phyloP scores from a whole-genome alignment of 257 asterid species.

The Solanum raphanifolium region DNA sequence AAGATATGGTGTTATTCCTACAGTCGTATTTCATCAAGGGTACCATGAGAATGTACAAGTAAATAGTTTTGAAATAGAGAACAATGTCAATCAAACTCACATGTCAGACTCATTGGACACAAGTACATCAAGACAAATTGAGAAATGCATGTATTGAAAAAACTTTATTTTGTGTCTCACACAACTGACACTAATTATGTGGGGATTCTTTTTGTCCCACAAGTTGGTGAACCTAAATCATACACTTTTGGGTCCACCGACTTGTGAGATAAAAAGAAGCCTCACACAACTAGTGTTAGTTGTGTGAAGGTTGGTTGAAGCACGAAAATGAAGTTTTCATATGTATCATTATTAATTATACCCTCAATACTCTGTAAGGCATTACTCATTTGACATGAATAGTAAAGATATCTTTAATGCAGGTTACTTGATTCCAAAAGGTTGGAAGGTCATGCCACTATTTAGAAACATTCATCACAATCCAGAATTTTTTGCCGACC shows the following conservation, averaged over 20 bases:
- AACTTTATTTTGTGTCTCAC: neutral
- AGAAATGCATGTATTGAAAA: neutral
- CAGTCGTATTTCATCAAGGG: neutral
- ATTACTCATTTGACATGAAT: neutral
- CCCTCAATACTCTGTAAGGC: neutral
- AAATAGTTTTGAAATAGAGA: neutral
- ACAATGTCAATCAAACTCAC: neutral
- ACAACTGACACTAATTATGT: neutral
- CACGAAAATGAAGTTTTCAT: neutral
- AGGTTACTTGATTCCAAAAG: slow-evolving; percentile 88
- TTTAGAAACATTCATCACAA: slow-evolving; percentile 90
- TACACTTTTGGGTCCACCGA: neutral
- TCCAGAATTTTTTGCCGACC: slow-evolving; percentile 66
- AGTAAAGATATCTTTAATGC: neutral
- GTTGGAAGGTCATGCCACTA: slow-evolving; percentile 96
- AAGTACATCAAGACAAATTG: neutral
- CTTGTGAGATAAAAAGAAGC: neutral
- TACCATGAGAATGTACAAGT: neutral
- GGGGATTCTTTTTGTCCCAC: neutral
- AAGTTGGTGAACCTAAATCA: neutral
- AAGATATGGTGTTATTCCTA: neutral
- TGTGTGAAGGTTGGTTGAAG: neutral
- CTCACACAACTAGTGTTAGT: neutral
- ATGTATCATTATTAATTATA: neutral
- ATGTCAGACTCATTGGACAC: neutral